Conservation (phyloP, 2,329 filamentous ascomycete genomes). For the Hypoxylon sp. region DNA sequence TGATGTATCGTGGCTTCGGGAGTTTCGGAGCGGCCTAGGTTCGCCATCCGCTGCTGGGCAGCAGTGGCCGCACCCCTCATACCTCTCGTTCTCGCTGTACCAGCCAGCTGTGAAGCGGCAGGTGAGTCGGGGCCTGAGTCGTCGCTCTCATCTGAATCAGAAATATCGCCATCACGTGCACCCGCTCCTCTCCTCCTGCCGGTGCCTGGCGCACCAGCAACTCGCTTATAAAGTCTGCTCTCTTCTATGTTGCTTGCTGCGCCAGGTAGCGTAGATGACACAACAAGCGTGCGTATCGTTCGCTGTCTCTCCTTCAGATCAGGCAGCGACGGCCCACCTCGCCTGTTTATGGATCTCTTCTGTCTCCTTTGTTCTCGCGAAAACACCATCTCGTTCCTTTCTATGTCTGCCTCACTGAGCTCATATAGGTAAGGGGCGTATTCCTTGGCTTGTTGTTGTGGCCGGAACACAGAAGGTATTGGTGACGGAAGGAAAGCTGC, state of each 20-base stretch:
- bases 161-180: constrained; percentile 76
- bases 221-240: constrained; percentile 86
- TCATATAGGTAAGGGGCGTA: constrained; percentile 95
- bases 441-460: constrained; percentile 93
- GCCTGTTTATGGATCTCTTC: constrained; percentile 93
- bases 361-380: constrained; percentile 93
- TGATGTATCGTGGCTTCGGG: constrained; percentile 81
- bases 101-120: constrained; percentile 77
- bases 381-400: constrained; percentile 91
- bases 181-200: constrained; percentile 66
- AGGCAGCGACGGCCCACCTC: constrained; percentile 92
- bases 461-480: constrained; percentile 84
- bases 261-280: constrained; percentile 92
- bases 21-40: constrained; percentile 86
- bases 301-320: constrained; percentile 95
- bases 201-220: constrained; percentile 68
- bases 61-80: constrained; percentile 90
- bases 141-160: constrained; percentile 92
- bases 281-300: constrained; percentile 91
- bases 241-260: constrained; percentile 84
- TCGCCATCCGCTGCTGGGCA: constrained; percentile 88
- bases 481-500: constrained; percentile 89
- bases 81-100: constrained; percentile 86
- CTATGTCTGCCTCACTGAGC: constrained; percentile 88
- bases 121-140: constrained; percentile 90